phyloP scores from a whole-genome alignment of 1,284 basidiomycete species.

The Pisolithus thermaeus region DNA sequence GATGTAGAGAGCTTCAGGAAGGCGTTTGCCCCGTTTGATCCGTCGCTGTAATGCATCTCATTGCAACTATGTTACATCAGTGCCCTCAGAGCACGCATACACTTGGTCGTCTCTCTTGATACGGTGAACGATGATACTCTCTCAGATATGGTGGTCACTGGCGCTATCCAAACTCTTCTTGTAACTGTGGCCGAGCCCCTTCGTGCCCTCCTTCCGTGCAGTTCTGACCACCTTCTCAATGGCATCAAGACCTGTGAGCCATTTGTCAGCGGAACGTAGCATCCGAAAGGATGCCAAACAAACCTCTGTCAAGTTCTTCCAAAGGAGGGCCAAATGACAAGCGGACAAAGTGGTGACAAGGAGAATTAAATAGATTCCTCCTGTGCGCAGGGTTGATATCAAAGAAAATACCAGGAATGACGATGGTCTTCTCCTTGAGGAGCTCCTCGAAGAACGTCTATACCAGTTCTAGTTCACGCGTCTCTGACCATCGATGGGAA shows the following conservation, averaged over 20 bases:
- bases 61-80: not conserved
- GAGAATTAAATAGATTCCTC: slow-evolving; percentile 83
- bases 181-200: slow-evolving; percentile 61
- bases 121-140: not conserved
- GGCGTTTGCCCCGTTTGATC: slow-evolving; percentile 74
- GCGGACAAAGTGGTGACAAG: slow-evolving; percentile 86
- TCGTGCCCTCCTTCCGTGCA: slow-evolving; percentile 57
- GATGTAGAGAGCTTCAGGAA: slow-evolving; percentile 80
- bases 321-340: slow-evolving; percentile 86
- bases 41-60: slow-evolving; percentile 25
- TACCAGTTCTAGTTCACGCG: not conserved
- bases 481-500: not conserved
- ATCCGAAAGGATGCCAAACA: slow-evolving; percentile 12
- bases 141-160: slow-evolving; percentile 11
- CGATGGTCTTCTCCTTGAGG: slow-evolving; percentile 85
- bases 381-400: slow-evolving; percentile 84
- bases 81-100: not conserved
- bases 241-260: slow-evolving; percentile 68
- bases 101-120: slow-evolving; percentile 1
- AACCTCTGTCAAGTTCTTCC: slow-evolving; percentile 76
- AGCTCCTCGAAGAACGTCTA: slow-evolving; percentile 93
- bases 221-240: slow-evolving; percentile 75
- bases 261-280: slow-evolving; percentile 1
- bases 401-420: slow-evolving; percentile 89
- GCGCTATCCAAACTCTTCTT: slow-evolving; percentile 49